Conservation (phyloP, 805 yeast genomes). For the Wickerhamiella musiphila region DNA sequence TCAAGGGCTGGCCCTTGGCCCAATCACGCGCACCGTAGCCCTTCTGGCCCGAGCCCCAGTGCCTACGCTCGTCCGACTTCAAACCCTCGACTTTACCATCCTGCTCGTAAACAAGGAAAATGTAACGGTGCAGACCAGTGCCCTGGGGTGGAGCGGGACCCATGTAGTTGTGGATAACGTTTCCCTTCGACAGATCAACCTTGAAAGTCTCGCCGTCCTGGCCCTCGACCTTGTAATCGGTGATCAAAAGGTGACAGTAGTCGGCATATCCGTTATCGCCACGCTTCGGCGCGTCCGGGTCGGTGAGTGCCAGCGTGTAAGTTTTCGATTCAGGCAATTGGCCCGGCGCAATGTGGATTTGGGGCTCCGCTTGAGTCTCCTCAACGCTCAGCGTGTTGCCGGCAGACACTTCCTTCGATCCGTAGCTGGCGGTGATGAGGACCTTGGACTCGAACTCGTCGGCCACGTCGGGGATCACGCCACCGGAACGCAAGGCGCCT, state of each 20-base stretch:
- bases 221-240: slow-evolving; percentile 22
- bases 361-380: slow-evolving; percentile 53
- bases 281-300: slow-evolving; percentile 85
- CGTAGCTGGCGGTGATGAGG: slow-evolving; percentile 43
- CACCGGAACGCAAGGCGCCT: slow-evolving; percentile 26
- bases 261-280: slow-evolving; percentile 79
- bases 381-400: slow-evolving; percentile 55
- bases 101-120: slow-evolving; percentile 57
- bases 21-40: slow-evolving; percentile 64
- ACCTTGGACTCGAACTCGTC: slow-evolving; percentile 18
- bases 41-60: slow-evolving; percentile 78
- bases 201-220: slow-evolving; percentile 16
- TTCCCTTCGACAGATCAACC: slow-evolving; percentile 24
- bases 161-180: slow-evolving; percentile 35
- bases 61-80: slow-evolving; percentile 34
- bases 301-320: slow-evolving; percentile 67
- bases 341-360: slow-evolving; percentile 44
- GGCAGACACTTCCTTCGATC: slow-evolving; percentile 47
- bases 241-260: slow-evolving; percentile 53
- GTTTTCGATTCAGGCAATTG: slow-evolving; percentile 28
- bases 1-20: slow-evolving; percentile 37
- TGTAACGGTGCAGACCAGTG: slow-evolving; percentile 79
- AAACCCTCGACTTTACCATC: slow-evolving; percentile 22
- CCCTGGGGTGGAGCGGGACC: slow-evolving; percentile 88
- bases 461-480: slow-evolving; percentile 28